Evolutionary conservation across 176 grass and related monocot genomes (phyloP), one percentile per base, ranked within the genome.

Genomic region (Oryza australiensis): DNA sequence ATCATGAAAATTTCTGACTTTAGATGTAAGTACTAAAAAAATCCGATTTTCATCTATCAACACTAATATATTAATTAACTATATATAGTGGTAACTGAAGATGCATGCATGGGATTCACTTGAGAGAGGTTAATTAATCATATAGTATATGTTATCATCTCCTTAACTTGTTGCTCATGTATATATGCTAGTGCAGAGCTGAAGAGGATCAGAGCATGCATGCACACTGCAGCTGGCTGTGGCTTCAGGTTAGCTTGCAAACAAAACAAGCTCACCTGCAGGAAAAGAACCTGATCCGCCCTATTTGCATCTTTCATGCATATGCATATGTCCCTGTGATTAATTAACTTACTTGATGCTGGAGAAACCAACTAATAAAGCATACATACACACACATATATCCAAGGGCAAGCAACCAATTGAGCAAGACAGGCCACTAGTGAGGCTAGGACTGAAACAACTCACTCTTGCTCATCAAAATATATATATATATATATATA

Each of bases 281-380:
- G 73, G 75, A 82, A 93, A 84, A 85, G 80, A 63, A 85, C 82
- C 85, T 73, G 85, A 87, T 90, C 75, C 80, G 64, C 49, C 79
- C 67, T 37, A 35, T 37, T 53, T 55, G 18, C 20, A 55, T 55
- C 18, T n/a, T 55, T 5, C 51, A 55, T 55, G 51, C 51, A 63
- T 60, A 60, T 70, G 69, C 55, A 64, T 80, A 60, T 18, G 33
- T 14, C 35, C 62, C 63, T 75, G 14, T 55, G 22, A 55, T 43
- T 68, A 55, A 55, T 43, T 68, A 60, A 62, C 78, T 81, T 69
- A 72, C 87, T 84, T 84, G 81, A 88, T 87, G 81, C 66, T 72
- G 77, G 73, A 90, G 81, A 93, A 90, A 90, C 77, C 80, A 84
- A 82, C 51, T 55, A 51, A 67, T 69, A 72, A 82, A 75, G 7